A percentile compares a stretch with the other conserved stretches of the same genome.
Conservation (phyloP, 2,329 filamentous ascomycete genomes). For the Colletotrichum chrysophilum region DNA sequence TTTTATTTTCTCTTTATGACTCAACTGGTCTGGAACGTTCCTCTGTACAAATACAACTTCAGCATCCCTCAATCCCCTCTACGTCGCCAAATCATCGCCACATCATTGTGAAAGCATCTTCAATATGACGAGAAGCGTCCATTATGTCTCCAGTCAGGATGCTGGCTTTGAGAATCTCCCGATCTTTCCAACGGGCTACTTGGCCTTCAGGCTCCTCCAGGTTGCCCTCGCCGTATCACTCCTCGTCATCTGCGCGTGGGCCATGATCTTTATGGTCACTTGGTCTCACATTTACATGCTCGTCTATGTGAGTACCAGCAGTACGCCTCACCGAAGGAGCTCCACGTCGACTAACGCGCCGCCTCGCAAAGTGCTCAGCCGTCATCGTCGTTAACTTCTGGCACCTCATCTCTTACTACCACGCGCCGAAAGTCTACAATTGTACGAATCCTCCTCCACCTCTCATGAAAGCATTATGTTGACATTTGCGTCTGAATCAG, state of each 20-base stretch:
- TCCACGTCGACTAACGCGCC: slow-evolving; percentile 6
- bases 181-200: not conserved
- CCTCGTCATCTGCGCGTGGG: slow-evolving; percentile 48
- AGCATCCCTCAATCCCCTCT: not conserved
- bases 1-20: no score
- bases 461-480: not conserved
- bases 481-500: slow-evolving; percentile 21
- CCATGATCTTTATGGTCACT: not conserved
- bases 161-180: not conserved
- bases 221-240: slow-evolving; percentile 49
- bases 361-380: slow-evolving; percentile 38
- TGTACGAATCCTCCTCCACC: not conserved
- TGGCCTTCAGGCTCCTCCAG: slow-evolving; percentile 35
- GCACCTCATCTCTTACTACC: slow-evolving; percentile 47
- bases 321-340: not conserved
- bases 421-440: slow-evolving; percentile 50
- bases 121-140: not conserved
- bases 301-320: slow-evolving; percentile 42
- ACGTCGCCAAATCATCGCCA: not conserved
- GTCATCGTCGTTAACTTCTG: slow-evolving; percentile 53
- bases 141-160: not conserved
- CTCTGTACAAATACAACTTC: not conserved
- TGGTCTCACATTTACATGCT: slow-evolving; percentile 23
- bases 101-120: not conserved
- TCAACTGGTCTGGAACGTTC: not conserved